Evolutionary conservation across 2,329 filamentous ascomycete genomes (phyloP), one percentile per base, ranked within the genome.

Genomic region (Beauveria bassiana): DNA sequence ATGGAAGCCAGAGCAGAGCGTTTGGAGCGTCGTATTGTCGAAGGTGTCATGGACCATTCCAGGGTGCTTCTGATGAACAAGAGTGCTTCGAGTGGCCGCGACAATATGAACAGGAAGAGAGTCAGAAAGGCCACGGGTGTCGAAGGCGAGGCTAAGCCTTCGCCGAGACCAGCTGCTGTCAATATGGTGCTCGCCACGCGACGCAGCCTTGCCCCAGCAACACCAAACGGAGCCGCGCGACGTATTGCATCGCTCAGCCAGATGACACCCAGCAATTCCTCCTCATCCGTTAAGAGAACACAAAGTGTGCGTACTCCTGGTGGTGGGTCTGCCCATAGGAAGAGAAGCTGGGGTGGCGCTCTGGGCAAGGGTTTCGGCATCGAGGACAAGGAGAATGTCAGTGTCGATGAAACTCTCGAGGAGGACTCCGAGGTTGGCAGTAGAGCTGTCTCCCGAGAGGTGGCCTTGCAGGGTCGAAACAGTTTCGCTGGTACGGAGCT

Each of bases 21-120:
- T 3, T 81, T 99, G 26, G 95, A 99, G 76, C 89, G 93, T 58
- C 87, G 95, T 28, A 96, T 99, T 67, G 78, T 99, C 38, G 93
- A 98, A 66, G 93, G 93, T 28, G 91, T 98, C 65, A 96, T 99
- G 77, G 93, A 98, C 68, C 93, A 98, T 72, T 97, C 93, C 22
- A 89, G 93, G 7, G 87, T 93, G 28, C 81, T 97, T n/a, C 83
- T 98, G 62, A 89, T 95, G 78, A 80, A 86, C 66, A 88, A 90
- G 76, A 77, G 83, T 3, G 77, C 73, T 66, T 79, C 78, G 67
- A 75, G 75, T 12, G 75, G 78, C 12, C 74, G 74, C 6, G 83
- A 85, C 59, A 75, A 78, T 63, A 85, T 86, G 83, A 84, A 75
- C 71, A 81, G 82, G 56, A 86, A 86, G 73, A 78, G 83, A 8